Percentiles rank a stretch among this genome's conserved stretches.
phyloP scores from a whole-genome alignment of 139 green algal species.

The Yamagishiella unicocca region DNA sequence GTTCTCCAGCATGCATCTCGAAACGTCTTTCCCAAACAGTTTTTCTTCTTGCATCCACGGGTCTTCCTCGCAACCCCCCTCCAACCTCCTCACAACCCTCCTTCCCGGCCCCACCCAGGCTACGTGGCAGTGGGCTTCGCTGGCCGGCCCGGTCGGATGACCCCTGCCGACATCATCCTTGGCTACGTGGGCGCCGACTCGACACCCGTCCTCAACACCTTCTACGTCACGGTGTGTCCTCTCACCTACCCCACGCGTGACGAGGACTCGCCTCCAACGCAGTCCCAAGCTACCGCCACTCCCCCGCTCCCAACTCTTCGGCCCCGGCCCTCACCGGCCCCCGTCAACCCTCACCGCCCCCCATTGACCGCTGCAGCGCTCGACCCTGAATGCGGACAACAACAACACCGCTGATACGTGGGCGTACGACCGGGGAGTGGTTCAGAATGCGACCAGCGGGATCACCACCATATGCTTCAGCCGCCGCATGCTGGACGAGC shows the following conservation, averaged over 20 bases:
- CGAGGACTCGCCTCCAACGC: too few relatives aligned
- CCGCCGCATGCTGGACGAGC: not conserved
- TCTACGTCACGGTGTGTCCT: not conserved
- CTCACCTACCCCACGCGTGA: not conserved
- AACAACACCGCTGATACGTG: not conserved
- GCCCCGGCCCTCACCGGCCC: too few relatives aligned
- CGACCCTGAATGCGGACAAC: not conserved
- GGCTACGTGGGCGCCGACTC: not conserved
- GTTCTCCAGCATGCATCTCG: too few relatives aligned
- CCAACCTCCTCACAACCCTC: too few relatives aligned
- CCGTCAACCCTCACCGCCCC: not conserved
- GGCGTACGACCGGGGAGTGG: slow-evolving; percentile 4
- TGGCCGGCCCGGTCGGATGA: not conserved
- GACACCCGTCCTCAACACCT: not conserved
- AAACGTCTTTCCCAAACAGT: too few relatives aligned
- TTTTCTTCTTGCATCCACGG: too few relatives aligned
- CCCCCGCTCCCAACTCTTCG: not conserved
- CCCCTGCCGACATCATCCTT: not conserved
- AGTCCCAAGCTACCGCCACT: too few relatives aligned
- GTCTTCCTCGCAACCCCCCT: too few relatives aligned
- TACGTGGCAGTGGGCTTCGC: not conserved
- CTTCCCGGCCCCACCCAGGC: not conserved
- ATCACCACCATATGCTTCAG: slow-evolving; percentile 30
- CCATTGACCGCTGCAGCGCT: not conserved
- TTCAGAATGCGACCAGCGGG: not conserved